These are phyloP conservation scores for Auriculariales sp. DNA, from an alignment of 768 basidiomycete species.

Conservation along the genomic window DNA sequence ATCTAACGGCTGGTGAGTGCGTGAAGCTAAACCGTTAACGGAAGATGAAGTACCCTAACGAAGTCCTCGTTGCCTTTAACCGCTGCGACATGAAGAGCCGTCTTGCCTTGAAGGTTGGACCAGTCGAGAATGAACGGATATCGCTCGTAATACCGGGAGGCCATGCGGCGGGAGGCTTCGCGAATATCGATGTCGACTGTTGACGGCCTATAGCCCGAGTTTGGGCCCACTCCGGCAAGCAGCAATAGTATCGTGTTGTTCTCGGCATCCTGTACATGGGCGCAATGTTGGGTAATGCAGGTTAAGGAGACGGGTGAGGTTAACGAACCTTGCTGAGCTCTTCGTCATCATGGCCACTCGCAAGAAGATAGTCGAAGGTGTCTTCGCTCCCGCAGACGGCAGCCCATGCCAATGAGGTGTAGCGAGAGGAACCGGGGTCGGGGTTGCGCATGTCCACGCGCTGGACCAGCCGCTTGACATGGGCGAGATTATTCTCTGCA, in stretches of 20 bases:
- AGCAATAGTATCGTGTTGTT: constrained; percentile 89
- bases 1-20: too few species aligned
- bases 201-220: constrained; percentile 29
- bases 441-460: constrained; percentile 85
- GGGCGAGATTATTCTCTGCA: constrained; percentile 85
- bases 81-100: constrained; percentile 78
- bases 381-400: constrained; percentile 81
- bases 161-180: constrained; percentile 72
- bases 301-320: background rate
- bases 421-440: constrained; percentile 57
- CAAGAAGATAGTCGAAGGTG: constrained; percentile 82
- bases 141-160: constrained; percentile 70
- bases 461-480: constrained; percentile 78
- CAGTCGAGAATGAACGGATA: constrained; percentile 83
- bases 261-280: constrained; percentile 56
- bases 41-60: constrained; percentile 53
- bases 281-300: background rate
- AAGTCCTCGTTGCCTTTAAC: constrained; percentile 83
- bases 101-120: constrained; percentile 83
- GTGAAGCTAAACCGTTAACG: background rate
- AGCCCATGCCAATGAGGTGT: constrained; percentile 86
- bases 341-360: constrained; percentile 81
- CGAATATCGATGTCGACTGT: constrained; percentile 45
- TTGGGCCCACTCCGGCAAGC: constrained; percentile 70
- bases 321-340: constrained; percentile 71